Percentiles rank a stretch among this genome's conserved stretches.
Conservation (phyloP, 2,329 filamentous ascomycete species). For the Pseudopithomyces maydicus region DNA sequence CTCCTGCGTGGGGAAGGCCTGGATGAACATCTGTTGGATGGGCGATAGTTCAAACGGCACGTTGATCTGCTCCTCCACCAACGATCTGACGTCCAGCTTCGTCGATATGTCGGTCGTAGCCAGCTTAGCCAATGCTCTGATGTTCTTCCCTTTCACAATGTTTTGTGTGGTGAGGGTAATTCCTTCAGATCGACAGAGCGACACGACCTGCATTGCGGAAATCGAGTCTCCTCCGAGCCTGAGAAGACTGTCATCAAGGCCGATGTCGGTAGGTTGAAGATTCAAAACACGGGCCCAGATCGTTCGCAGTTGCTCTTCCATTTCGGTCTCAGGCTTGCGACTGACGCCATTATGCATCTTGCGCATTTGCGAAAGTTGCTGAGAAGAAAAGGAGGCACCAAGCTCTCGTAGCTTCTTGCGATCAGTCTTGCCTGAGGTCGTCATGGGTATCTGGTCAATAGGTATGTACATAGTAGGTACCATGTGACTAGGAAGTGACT, state of each 20-base stretch:
- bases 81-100: background rate
- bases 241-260: slow-evolving; percentile 38
- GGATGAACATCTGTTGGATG: slow-evolving; percentile 36
- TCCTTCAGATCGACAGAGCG: slow-evolving; percentile 33
- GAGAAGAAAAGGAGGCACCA: background rate
- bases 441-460: slow-evolving; percentile 46
- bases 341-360: background rate
- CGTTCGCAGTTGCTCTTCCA: slow-evolving; percentile 30
- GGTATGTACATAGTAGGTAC: slow-evolving; percentile 51
- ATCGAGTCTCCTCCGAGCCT: slow-evolving; percentile 42
- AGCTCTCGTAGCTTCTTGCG: slow-evolving; percentile 31
- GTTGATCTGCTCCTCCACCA: background rate
- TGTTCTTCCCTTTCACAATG: slow-evolving; percentile 37
- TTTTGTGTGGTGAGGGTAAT: slow-evolving; percentile 37
- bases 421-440: slow-evolving; percentile 51
- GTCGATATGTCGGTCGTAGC: too few species aligned
- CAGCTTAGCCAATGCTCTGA: slow-evolving; percentile 18
- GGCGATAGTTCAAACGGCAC: slow-evolving; percentile 33
- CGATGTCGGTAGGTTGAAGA: slow-evolving; percentile 25
- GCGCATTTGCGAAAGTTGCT: too few species aligned
- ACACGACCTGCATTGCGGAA: slow-evolving; percentile 41
- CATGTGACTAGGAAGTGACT: slow-evolving; percentile 49
- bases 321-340: slow-evolving; percentile 7
- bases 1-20: slow-evolving; percentile 24
- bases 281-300: slow-evolving; percentile 37